Conservation (phyloP, 306 rosid genomes). For the Lathyrus oleraceus region DNA sequence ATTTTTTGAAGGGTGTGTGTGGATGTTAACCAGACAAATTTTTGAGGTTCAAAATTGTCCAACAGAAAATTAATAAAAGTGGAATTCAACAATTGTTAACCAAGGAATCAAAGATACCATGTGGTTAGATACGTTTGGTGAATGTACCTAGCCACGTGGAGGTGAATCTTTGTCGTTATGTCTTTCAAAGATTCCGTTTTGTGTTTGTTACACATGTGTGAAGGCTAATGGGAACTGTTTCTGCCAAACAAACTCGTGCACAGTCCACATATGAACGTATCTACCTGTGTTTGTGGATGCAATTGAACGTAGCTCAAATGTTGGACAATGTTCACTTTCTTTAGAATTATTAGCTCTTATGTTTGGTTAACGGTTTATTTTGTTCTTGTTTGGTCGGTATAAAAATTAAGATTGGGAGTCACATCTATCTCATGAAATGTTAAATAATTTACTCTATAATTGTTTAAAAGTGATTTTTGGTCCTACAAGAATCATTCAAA, state of each 20-base stretch:
- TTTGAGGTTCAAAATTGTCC: conserved; percentile 62
- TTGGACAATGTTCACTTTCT: conserved; percentile 2
- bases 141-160: neutral
- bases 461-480: too few species aligned
- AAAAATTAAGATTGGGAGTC: too few species aligned
- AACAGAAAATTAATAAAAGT: conserved; percentile 15
- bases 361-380: neutral
- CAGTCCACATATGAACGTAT: neutral
- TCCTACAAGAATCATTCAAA: too few species aligned
- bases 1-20: conserved; percentile 49
- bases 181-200: neutral
- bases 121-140: conserved; percentile 16
- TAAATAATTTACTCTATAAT: too few species aligned
- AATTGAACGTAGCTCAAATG: conserved; percentile 1
- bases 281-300: neutral
- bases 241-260: neutral
- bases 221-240: neutral
- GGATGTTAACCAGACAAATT: conserved; percentile 54
- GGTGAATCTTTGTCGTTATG: conserved; percentile 11
- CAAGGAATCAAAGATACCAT: conserved; percentile 3
- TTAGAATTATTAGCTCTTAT: neutral
- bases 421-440: too few species aligned
- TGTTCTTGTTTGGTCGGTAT: neutral
- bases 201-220: neutral
- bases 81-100: neutral